A percentile compares a stretch with the other conserved stretches of the same genome.
phyloP scores from a whole-genome alignment of 345 rosid species.

The Salix koriyanagi region DNA sequence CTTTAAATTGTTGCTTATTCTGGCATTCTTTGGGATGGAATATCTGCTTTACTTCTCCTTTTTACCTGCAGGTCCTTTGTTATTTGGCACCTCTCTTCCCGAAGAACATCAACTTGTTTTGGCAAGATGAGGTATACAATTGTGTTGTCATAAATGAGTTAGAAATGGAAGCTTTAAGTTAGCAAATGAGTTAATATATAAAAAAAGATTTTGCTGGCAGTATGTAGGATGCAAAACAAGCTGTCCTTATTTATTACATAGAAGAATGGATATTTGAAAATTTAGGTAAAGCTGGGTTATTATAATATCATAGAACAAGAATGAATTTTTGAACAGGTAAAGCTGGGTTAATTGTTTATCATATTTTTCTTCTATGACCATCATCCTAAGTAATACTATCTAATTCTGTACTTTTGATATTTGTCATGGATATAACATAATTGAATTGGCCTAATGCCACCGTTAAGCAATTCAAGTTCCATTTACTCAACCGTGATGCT shows the following conservation, averaged over 20 bases:
- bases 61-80: conserved; percentile 67
- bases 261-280: background rate
- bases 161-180: conserved; percentile 7
- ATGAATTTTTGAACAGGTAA: no score
- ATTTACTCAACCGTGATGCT: background rate
- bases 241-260: background rate
- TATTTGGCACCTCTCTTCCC: conserved; percentile 91
- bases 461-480: background rate
- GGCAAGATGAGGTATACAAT: conserved; percentile 94
- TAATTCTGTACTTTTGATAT: background rate
- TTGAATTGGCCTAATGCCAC: background rate
- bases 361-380: no score
- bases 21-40: conserved; percentile 1
- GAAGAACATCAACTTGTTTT: conserved; percentile 73
- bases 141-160: conserved; percentile 19
- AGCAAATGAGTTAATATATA: background rate
- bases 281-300: background rate
- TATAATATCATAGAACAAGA: no score
- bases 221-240: no score
- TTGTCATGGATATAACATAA: background rate
- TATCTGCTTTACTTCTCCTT: conserved; percentile 2
- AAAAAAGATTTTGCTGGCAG: background rate
- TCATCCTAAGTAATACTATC: background rate
- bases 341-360: no score
- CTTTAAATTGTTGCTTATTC: background rate